Evolutionary conservation across 768 basidiomycete genomes (phyloP).

Genomic region (Podaxis sp.): DNA sequence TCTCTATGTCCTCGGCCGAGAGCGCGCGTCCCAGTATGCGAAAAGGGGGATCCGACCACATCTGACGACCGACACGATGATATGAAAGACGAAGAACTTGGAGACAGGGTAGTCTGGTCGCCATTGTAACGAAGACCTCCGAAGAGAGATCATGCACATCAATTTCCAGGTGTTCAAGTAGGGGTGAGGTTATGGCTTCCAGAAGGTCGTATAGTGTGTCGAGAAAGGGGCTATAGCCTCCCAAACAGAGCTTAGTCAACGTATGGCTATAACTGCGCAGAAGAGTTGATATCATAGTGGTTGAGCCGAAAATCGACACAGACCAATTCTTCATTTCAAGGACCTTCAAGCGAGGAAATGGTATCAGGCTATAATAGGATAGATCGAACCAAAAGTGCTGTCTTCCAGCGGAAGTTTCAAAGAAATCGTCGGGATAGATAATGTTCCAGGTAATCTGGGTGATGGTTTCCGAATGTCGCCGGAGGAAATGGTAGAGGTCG

Average conservation of each 20-base stretch:
- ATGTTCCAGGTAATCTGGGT: not conserved
- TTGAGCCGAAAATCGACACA: not conserved
- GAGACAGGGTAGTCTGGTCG: not conserved
- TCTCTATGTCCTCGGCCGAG: not conserved
- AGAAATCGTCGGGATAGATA: too few species aligned
- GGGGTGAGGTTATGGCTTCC: not conserved
- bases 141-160: not conserved
- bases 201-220: not conserved
- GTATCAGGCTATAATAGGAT: not conserved
- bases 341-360: not conserved
- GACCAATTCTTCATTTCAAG: not conserved
- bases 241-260: not conserved
- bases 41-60: not conserved
- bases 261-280: not conserved
- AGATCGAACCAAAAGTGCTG: not conserved
- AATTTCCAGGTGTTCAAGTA: not conserved
- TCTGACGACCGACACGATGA: not conserved
- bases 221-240: not conserved
- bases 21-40: not conserved
- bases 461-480: not conserved
- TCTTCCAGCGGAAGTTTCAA: too few species aligned
- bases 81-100: not conserved
- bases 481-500: not conserved
- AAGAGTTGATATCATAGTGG: not conserved
- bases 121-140: not conserved